These are phyloP conservation scores for Trichoderma oligosporum DNA, from an alignment of 2,329 filamentous ascomycete genomes.

Conservation along the genomic window DNA sequence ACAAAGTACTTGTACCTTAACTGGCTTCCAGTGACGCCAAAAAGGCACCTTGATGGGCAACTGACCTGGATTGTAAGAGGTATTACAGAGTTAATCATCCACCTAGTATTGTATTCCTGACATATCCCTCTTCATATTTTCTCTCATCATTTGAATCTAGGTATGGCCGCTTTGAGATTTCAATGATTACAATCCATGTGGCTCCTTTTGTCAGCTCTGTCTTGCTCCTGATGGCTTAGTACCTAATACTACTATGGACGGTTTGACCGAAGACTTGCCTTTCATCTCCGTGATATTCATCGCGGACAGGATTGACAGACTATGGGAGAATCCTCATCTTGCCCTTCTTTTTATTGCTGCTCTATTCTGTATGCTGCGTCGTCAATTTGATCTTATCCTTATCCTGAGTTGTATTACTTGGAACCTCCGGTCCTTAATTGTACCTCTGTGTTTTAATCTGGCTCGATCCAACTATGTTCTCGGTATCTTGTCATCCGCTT, in stretches of 20 bases:
- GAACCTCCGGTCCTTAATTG: conserved; percentile 9
- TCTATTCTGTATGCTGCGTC: conserved; percentile 23
- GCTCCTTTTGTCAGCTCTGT: not conserved
- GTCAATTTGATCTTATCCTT: conserved; percentile 26
- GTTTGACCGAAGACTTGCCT: conserved; percentile 26
- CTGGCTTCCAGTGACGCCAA: not conserved
- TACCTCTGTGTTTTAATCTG: not conserved
- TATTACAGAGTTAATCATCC: not conserved
- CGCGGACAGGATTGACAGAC: conserved; percentile 25
- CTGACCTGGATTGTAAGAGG: not conserved
- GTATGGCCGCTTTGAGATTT: not conserved
- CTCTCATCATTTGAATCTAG: not conserved
- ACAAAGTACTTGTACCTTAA: not conserved
- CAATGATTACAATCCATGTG: not conserved
- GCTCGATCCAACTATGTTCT: not conserved
- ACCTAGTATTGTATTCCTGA: not conserved
- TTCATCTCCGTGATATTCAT: conserved; percentile 23
- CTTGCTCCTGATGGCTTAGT: not conserved
- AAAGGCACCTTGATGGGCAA: conserved; percentile 33
- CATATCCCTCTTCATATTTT: not conserved
- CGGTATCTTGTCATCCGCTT: not conserved
- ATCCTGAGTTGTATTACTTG: conserved; percentile 27
- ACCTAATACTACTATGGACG: conserved; percentile 27
- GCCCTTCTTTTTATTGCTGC: not conserved
- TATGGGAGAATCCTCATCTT: not conserved